Conservation (phyloP, 2,329 filamentous ascomycete species). For the Diplodia scrobiculata region DNA sequence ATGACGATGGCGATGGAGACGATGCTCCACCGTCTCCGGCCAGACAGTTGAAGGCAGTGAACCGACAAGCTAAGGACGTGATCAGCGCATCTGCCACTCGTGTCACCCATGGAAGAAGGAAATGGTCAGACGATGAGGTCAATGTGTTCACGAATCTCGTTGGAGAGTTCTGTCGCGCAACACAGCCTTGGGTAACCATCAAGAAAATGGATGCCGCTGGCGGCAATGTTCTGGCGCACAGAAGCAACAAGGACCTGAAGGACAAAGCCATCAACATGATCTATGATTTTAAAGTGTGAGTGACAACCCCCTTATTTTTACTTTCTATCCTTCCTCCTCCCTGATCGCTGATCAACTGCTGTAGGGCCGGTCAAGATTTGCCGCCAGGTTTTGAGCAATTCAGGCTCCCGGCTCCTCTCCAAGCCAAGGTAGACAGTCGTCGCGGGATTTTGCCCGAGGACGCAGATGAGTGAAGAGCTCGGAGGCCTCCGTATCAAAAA, state of each 20-base stretch:
- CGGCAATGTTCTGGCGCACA: conserved; percentile 35
- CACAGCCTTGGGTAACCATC: conserved; percentile 9
- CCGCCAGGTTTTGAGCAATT: neutral
- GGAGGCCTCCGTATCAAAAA: neutral
- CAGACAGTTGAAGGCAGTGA: neutral
- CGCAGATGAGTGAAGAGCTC: neutral
- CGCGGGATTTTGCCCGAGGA: neutral
- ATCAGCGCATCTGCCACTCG: neutral
- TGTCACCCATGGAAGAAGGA: conserved; percentile 28
- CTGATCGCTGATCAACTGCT: neutral
- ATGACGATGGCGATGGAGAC: neutral
- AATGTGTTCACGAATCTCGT: neutral
- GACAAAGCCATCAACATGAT: conserved; percentile 50
- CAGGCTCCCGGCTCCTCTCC: neutral
- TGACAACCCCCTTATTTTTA: neutral
- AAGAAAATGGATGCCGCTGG: conserved; percentile 7
- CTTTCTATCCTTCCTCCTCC: neutral
- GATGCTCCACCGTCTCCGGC: neutral
- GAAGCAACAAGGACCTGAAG: conserved; percentile 57
- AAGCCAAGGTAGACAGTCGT: neutral
- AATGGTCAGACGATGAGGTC: conserved; percentile 15
- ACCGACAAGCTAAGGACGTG: conserved; percentile 6
- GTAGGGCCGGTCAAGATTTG: neutral
- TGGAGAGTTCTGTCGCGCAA: neutral
- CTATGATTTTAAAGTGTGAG: conserved; percentile 46